A percentile compares a stretch with the other conserved stretches of the same genome.
phyloP scores from a whole-genome alignment of 1,284 basidiomycete genomes.

The Trichosporon faecale region DNA sequence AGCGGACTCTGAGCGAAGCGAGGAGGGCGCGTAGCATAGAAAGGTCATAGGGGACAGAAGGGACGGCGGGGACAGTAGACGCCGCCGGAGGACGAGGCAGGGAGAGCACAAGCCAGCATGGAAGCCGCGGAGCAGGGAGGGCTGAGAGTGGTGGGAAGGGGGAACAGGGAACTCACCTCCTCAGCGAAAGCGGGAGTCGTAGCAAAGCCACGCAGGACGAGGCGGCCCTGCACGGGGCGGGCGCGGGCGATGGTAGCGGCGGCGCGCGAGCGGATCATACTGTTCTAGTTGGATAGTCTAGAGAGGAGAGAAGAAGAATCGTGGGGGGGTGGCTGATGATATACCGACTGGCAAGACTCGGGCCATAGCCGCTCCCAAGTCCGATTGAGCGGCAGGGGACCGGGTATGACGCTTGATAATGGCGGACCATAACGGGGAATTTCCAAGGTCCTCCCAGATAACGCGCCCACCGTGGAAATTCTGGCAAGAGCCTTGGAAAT shows the following conservation, averaged over 20 bases:
- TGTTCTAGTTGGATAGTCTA: neutral
- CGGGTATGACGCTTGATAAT: no score
- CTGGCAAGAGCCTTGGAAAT: neutral
- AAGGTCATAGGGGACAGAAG: no score
- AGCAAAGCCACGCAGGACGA: constrained; percentile 27
- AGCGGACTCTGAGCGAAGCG: no score
- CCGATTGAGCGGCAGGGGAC: no score
- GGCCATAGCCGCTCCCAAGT: neutral
- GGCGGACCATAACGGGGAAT: neutral
- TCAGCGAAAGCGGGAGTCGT: constrained; percentile 18
- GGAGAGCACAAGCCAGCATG: no score
- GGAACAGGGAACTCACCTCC: constrained; percentile 28
- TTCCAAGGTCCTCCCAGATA: constrained; percentile 6
- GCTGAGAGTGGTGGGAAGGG: no score
- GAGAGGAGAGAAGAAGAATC: neutral
- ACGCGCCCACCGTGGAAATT: constrained; percentile 9
- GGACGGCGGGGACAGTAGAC: no score
- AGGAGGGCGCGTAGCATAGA: no score
- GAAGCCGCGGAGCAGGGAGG: no score
- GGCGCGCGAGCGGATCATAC: constrained; percentile 15
- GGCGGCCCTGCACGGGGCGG: constrained; percentile 13
- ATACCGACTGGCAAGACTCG: neutral
- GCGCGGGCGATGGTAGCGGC: constrained; percentile 7
- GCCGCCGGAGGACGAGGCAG: no score
- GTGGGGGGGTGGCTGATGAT: neutral